phyloP scores from a whole-genome alignment of 2,329 filamentous ascomycete genomes.

The Daldinia eschscholtzii region DNA sequence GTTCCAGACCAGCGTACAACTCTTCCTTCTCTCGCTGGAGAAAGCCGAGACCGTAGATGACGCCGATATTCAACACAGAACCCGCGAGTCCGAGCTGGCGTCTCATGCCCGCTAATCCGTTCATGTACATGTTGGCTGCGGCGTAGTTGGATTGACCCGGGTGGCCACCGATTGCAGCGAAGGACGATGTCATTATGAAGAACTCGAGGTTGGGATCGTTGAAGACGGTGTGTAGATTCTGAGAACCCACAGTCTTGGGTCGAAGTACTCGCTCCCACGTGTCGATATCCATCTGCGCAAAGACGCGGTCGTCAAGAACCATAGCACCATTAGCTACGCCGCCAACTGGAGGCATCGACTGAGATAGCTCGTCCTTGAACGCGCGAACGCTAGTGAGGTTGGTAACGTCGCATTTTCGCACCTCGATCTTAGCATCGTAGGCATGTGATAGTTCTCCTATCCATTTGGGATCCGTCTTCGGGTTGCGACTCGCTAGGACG shows the following conservation, averaged over 20 bases:
- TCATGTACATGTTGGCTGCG: slow-evolving; percentile 63
- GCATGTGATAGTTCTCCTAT: slow-evolving; percentile 46
- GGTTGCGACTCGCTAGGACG: slow-evolving; percentile 58
- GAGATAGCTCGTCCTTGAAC: slow-evolving; percentile 46
- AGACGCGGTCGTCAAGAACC: slow-evolving; percentile 60
- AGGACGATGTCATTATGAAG: slow-evolving; percentile 62
- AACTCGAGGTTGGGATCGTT: slow-evolving; percentile 55
- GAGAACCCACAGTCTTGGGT: slow-evolving; percentile 58
- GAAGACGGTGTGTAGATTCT: slow-evolving; percentile 57
- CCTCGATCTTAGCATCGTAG: slow-evolving; percentile 44
- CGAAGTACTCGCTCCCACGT: slow-evolving; percentile 55
- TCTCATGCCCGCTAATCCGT: slow-evolving; percentile 56
- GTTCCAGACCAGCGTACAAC: slow-evolving; percentile 57
- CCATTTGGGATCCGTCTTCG: slow-evolving; percentile 52
- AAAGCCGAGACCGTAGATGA: slow-evolving; percentile 61
- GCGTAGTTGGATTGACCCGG: slow-evolving; percentile 61
- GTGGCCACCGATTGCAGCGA: slow-evolving; percentile 60
- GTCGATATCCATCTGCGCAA: slow-evolving; percentile 57
- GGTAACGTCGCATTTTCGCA: slow-evolving; percentile 50
- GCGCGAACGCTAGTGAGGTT: slow-evolving; percentile 47
- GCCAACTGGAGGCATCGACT: slow-evolving; percentile 51
- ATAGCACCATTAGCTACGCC: slow-evolving; percentile 61
- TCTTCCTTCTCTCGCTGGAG: slow-evolving; percentile 57
- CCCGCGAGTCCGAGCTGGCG: slow-evolving; percentile 54
- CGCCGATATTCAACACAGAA: slow-evolving; percentile 60